Evolutionary conservation across 2,329 filamentous ascomycete genomes (phyloP).

Genomic region (Phialophora tarda): DNA sequence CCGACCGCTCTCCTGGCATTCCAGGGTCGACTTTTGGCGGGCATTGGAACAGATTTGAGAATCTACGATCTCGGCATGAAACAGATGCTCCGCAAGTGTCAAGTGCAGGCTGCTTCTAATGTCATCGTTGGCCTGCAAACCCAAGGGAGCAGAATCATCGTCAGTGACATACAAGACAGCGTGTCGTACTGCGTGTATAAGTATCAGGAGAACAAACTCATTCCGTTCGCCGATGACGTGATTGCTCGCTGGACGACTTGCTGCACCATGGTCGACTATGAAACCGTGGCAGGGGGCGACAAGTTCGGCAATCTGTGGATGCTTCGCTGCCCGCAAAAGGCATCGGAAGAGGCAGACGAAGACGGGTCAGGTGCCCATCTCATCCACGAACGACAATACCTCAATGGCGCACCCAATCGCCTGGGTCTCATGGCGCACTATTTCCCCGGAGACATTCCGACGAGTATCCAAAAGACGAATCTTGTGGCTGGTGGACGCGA

Average conservation of each 20-base stretch:
- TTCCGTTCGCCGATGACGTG: constrained; percentile 91
- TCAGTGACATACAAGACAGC: constrained; percentile 90
- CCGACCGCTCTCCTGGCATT: constrained; percentile 90
- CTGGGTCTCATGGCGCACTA: constrained; percentile 85
- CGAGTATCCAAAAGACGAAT: constrained; percentile 84
- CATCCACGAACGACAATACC: constrained; percentile 85
- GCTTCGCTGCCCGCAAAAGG: constrained; percentile 82
- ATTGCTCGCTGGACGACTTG: constrained; percentile 89
- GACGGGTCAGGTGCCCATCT: constrained; percentile 88
- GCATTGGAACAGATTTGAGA: constrained; percentile 78
- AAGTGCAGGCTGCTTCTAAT: constrained; percentile 77
- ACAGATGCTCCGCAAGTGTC: constrained; percentile 88
- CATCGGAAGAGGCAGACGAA: constrained; percentile 88
- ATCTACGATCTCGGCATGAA: constrained; percentile 94
- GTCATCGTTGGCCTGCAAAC: constrained; percentile 89
- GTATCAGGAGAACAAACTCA: constrained; percentile 84
- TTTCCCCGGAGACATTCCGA: constrained; percentile 90
- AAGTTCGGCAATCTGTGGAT: constrained; percentile 98
- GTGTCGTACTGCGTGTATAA: constrained; percentile 95
- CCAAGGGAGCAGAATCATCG: constrained; percentile 87
- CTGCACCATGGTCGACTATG: constrained; percentile 94
- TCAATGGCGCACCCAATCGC: constrained; percentile 86
- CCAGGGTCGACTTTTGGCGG: constrained; percentile 86
- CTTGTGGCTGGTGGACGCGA: constrained; percentile 91
- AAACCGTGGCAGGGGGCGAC: constrained; percentile 91